Evolutionary conservation across 768 basidiomycete genomes (phyloP).

Genomic region (Rhizopogon vulgaris): DNA sequence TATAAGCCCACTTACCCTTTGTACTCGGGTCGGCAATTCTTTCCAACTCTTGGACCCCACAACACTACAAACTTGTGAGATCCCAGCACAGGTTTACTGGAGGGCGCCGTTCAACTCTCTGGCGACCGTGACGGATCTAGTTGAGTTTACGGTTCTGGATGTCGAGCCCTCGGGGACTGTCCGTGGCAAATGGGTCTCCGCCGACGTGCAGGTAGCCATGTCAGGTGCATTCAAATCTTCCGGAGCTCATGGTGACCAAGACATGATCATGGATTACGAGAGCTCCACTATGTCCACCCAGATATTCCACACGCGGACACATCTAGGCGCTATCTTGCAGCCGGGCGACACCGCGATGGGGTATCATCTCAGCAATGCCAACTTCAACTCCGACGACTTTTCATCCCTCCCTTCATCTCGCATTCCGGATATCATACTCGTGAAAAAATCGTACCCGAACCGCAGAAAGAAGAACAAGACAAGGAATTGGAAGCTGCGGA

Average conservation of each 20-base stretch:
- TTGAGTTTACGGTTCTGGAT: slow-evolving; percentile 94
- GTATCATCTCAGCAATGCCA: slow-evolving; percentile 81
- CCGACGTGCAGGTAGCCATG: slow-evolving; percentile 86
- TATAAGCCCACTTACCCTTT: slow-evolving; percentile 83
- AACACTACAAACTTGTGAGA: slow-evolving; percentile 79
- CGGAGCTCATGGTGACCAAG: slow-evolving; percentile 35
- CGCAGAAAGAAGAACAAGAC: slow-evolving; percentile 84
- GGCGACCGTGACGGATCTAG: slow-evolving; percentile 75
- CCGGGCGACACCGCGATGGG: slow-evolving; percentile 93
- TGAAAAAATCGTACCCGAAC: slow-evolving; percentile 94
- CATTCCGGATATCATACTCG: slow-evolving; percentile 87
- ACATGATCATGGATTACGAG: slow-evolving; percentile 57
- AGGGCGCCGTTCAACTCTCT: slow-evolving; percentile 84
- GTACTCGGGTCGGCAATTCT: slow-evolving; percentile 87
- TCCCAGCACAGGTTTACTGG: slow-evolving; percentile 80
- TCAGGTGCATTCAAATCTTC: slow-evolving; percentile 70
- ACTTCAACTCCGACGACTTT: slow-evolving; percentile 91
- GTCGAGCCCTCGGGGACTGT: slow-evolving; percentile 74
- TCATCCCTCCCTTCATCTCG: slow-evolving; percentile 57
- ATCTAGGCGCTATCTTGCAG: slow-evolving; percentile 88
- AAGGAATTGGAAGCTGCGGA: slow-evolving; percentile 82
- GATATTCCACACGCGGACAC: slow-evolving; percentile 94
- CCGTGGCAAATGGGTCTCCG: slow-evolving; percentile 75
- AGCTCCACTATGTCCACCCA: slow-evolving; percentile 54
- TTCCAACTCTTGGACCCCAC: slow-evolving; percentile 87